These are phyloP conservation scores for Globisporangium lucens DNA, from an alignment of 352 stramenopile species.

Conservation along the genomic window DNA sequence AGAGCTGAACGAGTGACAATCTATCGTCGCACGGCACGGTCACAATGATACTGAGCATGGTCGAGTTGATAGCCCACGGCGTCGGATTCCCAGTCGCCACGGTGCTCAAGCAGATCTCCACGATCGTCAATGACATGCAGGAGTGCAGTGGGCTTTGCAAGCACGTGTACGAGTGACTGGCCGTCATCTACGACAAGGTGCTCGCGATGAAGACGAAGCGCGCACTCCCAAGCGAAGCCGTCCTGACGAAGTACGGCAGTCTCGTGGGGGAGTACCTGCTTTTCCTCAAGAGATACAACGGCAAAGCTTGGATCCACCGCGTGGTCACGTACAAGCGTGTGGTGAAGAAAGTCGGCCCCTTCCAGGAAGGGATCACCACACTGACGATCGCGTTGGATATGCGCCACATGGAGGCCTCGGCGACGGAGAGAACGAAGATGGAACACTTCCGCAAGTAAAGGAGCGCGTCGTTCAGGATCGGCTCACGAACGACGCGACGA, in stretches of 20 bases:
- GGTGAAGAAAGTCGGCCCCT: not conserved
- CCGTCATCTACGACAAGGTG: not conserved
- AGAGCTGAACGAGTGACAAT: no score
- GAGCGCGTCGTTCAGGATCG: not conserved
- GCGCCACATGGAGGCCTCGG: not conserved
- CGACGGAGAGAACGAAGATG: not conserved
- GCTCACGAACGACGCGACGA: constrained; percentile 7
- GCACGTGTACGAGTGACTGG: not conserved
- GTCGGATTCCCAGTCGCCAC: no score
- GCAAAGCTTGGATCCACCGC: not conserved
- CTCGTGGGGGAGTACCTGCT: not conserved
- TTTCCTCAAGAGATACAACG: not conserved
- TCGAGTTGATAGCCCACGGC: no score
- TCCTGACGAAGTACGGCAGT: not conserved
- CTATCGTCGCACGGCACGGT: no score
- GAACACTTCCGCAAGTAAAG: not conserved
- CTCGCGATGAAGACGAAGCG: not conserved
- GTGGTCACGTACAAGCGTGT: not conserved
- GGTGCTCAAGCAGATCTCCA: no score
- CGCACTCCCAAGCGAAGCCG: not conserved
- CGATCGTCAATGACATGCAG: not conserved
- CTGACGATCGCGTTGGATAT: not conserved
- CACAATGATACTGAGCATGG: no score
- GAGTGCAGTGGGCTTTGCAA: not conserved
- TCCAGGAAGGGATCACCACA: not conserved